Conservation (phyloP, 495 filamentous ascomycete species). For the Talaromyces liani region DNA sequence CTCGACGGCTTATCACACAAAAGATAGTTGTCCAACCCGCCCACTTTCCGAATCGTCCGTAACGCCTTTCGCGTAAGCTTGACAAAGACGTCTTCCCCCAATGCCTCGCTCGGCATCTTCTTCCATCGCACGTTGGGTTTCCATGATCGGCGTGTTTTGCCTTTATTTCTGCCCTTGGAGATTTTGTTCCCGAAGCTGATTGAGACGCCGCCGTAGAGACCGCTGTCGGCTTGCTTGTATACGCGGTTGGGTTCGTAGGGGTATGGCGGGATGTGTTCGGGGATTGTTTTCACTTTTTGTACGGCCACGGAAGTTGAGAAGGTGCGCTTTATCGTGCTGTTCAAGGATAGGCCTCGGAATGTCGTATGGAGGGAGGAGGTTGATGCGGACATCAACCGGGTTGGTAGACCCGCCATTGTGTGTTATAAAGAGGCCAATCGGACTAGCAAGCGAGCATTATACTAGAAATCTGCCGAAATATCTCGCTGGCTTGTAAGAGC, state of each 20-base stretch:
- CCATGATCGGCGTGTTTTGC: constrained; percentile 83
- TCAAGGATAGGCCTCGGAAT: constrained; percentile 36
- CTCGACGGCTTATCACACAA: constrained; percentile 63
- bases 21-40: constrained; percentile 87
- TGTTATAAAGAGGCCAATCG: neutral
- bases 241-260: constrained; percentile 70
- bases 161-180: constrained; percentile 58
- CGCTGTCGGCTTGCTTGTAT: constrained; percentile 83
- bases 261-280: constrained; percentile 59
- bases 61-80: constrained; percentile 70
- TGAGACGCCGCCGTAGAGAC: constrained; percentile 69
- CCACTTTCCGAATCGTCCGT: constrained; percentile 78
- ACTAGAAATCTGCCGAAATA: no score
- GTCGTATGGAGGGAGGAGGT: constrained; percentile 33
- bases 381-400: constrained; percentile 24
- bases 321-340: constrained; percentile 27
- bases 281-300: constrained; percentile 28
- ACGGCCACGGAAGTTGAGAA: constrained; percentile 33
- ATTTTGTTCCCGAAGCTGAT: constrained; percentile 93
- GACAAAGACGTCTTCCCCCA: constrained; percentile 60
- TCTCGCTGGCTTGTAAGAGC: neutral
- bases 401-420: constrained; percentile 27
- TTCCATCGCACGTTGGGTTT: constrained; percentile 79
- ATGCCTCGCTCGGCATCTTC: constrained; percentile 60
- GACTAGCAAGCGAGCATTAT: neutral